Evolutionary conservation across 257 asterid species (phyloP).

Genomic region (Capsicum rhomboideum): DNA sequence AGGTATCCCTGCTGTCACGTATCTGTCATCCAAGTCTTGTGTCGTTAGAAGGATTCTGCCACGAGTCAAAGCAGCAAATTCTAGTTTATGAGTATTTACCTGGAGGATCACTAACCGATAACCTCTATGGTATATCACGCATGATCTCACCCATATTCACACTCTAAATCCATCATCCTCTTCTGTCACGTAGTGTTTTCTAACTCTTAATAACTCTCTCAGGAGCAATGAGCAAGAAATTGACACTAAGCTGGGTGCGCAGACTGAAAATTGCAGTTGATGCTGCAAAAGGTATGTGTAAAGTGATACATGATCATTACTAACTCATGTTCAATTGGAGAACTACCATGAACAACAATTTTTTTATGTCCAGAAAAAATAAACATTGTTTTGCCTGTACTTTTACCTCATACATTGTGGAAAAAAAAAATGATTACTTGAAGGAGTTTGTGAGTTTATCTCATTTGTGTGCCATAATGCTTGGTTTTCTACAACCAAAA

Average conservation of each 20-base stretch:
- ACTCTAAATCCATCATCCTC: not conserved
- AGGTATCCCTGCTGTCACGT: slow-evolving; percentile 79
- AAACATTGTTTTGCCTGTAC: not conserved
- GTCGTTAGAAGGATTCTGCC: slow-evolving; percentile 82
- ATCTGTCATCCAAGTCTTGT: slow-evolving; percentile 77
- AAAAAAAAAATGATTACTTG: not conserved
- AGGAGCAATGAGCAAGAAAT: slow-evolving; percentile 66
- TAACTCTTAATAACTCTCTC: slow-evolving; percentile 7
- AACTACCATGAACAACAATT: not conserved
- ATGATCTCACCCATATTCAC: not conserved
- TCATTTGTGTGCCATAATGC: not conserved
- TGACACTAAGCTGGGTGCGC: slow-evolving; percentile 83
- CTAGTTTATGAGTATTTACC: slow-evolving; percentile 80
- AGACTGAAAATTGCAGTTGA: slow-evolving; percentile 86
- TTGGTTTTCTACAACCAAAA: not conserved
- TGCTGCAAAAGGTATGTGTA: slow-evolving; percentile 74
- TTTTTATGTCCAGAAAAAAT: not conserved
- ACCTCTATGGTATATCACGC: slow-evolving; percentile 56
- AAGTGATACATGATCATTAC: not conserved
- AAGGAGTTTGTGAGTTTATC: not conserved
- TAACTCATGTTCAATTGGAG: not conserved
- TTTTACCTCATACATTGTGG: not conserved
- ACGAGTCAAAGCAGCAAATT: slow-evolving; percentile 82
- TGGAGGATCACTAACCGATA: slow-evolving; percentile 81
- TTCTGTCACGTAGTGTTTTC: not conserved